Base-by-base conservation (phyloP, 192 early-diverging fungal genomes). In the Geranomyces michiganensis region DNA sequence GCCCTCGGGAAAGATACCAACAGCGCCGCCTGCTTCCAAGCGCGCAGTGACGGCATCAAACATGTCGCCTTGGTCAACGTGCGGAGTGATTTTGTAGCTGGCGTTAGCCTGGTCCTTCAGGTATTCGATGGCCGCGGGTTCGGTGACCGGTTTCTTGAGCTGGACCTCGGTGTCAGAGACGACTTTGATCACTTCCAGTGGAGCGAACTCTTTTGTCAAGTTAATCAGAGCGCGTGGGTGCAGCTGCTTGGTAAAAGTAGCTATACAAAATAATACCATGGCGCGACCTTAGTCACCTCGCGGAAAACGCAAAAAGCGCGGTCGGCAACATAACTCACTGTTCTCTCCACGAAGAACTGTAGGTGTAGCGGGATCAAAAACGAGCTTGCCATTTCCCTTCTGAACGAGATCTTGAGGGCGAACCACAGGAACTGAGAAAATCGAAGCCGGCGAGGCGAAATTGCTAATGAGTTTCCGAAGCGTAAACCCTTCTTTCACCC, bases 1-100 rank as follows among this genome's bases (percentile, higher is more conserved):
- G 48, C 97, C 96, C 67, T 98, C 97, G 7, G 97, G 97, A 80
- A 99, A 99, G 66, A 99, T 99, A 17, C 94, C 94, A 8, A 99
- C 90, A 73, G 93, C 94, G 26, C 79, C 82, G 62, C 89, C 89
- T 36, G 78, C 77, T 68, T 91, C 85, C 32, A 99, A 74, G 10
- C 90, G 85, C 17, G 90, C 81, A 67, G 92, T 89, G 15, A 99
- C 97, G 13, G 83, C 78, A n/a, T 83, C 79, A 76, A 94, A 98
- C 77, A 98, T 94, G 0, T 87, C 82, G 43, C 83, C 78, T 80
- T 98, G 96, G 74, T 99, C 92, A 62, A 99, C 81, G 71, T 95
- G 92, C 49, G 97, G 87, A 0, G 66, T 76, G 31, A 84, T 59
- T 51, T 77, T 83, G 77, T 58, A 85, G 6, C 51, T 31, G 22